Evolutionary conservation across 768 basidiomycete genomes (phyloP).

Genomic region (Calocera cornea): DNA sequence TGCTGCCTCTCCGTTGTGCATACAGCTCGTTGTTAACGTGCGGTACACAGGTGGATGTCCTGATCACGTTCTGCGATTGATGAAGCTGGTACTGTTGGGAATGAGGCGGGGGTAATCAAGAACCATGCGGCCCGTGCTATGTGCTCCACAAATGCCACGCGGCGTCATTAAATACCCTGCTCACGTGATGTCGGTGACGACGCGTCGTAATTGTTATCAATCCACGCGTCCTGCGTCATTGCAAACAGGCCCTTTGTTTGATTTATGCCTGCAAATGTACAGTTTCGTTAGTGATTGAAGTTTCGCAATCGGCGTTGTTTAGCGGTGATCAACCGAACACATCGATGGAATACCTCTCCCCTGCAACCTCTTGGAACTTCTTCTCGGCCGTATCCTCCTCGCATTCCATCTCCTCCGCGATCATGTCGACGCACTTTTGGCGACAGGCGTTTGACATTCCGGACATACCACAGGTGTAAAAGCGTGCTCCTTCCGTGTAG

Average conservation of each 20-base stretch:
- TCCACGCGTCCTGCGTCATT: no score
- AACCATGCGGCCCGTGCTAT: no score
- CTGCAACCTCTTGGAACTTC: conserved; percentile 25
- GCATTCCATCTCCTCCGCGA: conserved; percentile 18
- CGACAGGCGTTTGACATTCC: conserved; percentile 31
- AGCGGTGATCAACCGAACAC: conserved; percentile 32
- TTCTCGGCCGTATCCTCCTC: conserved; percentile 22
- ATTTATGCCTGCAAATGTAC: no score
- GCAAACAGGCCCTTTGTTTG: no score
- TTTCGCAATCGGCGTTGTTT: no score
- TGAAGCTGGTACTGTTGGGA: no score
- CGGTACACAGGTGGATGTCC: neutral
- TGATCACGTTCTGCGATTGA: neutral
- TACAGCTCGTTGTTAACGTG: neutral
- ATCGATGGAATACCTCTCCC: conserved; percentile 34
- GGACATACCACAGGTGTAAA: conserved; percentile 34
- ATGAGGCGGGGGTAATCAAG: no score
- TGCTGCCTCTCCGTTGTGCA: neutral
- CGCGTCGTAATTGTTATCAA: no score
- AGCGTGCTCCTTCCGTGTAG: conserved; percentile 27
- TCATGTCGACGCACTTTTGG: conserved; percentile 26
- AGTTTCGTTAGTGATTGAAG: no score
- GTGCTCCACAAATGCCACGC: no score
- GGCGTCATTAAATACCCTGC: no score
- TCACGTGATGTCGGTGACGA: no score